Evolutionary conservation across 108 stramenopile species (phyloP).

Genomic region (Skeletonema potamos): DNA sequence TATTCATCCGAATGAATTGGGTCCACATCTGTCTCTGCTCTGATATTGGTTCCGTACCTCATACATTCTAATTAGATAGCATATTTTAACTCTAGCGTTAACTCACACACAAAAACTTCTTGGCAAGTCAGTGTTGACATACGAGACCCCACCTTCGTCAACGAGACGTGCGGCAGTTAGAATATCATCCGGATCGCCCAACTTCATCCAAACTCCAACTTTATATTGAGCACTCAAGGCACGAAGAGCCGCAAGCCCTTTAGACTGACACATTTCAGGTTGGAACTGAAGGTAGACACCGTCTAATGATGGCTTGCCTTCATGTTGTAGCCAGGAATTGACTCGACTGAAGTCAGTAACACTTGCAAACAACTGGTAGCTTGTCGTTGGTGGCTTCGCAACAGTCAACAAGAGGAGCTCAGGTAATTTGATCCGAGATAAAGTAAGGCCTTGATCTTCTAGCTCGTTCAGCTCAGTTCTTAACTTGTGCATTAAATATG

Average conservation of each 20-base stretch:
- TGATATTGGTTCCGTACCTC: too few species aligned
- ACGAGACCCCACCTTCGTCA: slow-evolving; percentile 61
- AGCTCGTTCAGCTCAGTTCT: slow-evolving; percentile 47
- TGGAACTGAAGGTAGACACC: slow-evolving; percentile 80
- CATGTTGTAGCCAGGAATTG: slow-evolving; percentile 51
- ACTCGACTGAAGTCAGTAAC: slow-evolving; percentile 57
- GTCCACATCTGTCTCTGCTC: too few species aligned
- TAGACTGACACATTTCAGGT: slow-evolving; percentile 56
- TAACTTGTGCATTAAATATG: slow-evolving; percentile 68
- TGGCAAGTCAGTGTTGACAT: slow-evolving; percentile 76
- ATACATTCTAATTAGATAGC: too few species aligned
- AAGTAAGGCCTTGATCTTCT: neutral
- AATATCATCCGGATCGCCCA: slow-evolving; percentile 68
- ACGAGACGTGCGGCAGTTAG: slow-evolving; percentile 56
- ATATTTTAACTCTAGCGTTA: too few species aligned
- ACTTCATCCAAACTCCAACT: slow-evolving; percentile 65
- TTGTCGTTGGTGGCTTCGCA: slow-evolving; percentile 40
- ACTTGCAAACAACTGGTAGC: slow-evolving; percentile 49
- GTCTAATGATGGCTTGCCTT: slow-evolving; percentile 53
- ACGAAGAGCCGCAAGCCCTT: slow-evolving; percentile 46
- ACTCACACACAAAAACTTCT: slow-evolving; percentile 1
- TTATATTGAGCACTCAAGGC: slow-evolving; percentile 42
- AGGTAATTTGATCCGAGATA: slow-evolving; percentile 34
- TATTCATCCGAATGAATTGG: too few species aligned
- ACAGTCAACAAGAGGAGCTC: slow-evolving; percentile 67